Evolutionary conservation across 192 early-diverging fungal genomes (phyloP), one percentile per base, ranked within the genome.

Genomic region (Coemansia sp.): DNA sequence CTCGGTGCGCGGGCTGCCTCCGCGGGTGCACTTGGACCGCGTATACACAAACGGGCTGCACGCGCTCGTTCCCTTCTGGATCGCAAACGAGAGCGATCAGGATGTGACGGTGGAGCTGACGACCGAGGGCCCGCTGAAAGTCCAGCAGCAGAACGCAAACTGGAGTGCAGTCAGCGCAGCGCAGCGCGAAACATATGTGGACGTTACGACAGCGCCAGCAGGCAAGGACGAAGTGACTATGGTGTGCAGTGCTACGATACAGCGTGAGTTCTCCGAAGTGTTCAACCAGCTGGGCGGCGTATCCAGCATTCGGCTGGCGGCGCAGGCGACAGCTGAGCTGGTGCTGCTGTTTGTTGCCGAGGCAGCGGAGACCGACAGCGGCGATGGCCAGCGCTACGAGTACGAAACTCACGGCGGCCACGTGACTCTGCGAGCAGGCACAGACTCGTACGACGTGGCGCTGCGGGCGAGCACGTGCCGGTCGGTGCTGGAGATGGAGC

Each of bases 281-380:
- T 96, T 97, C 75, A 98, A 98, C 73, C 90, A 88, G 72, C 89
- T 97, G 38, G 90, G 92, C 51, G 88, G 92, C 59, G 86, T 92
- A 24, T 85, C 87, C 58, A 78, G 88, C 63, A 58, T 97, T 0
- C 66, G 76, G 15, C 73, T 98, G 21, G 67, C 81, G 4, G 86
- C 92, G 8, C 72, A 83, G 12, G 79, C 92, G 62, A 86, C 89
- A 0, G 81, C 82, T 61, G 82, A 88, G 52, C 67, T 97, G 9
- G 91, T 97, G 56, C 81, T 97, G 10, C 87, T 88, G 10, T 93
- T 97, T 66, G 67, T 93, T 48, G 52, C 59, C 6, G 43, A 65
- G 0, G 51, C 47, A 22, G 27, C 35, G n/a, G 35, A 27, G 27
- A 12, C 52, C n/a, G 58, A 55, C 47, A 39, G 54, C 66, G 67